A percentile compares a stretch with the other conserved stretches of the same genome.
phyloP scores from a whole-genome alignment of 192 early-diverging fungal species.

The Dispira simplex region DNA sequence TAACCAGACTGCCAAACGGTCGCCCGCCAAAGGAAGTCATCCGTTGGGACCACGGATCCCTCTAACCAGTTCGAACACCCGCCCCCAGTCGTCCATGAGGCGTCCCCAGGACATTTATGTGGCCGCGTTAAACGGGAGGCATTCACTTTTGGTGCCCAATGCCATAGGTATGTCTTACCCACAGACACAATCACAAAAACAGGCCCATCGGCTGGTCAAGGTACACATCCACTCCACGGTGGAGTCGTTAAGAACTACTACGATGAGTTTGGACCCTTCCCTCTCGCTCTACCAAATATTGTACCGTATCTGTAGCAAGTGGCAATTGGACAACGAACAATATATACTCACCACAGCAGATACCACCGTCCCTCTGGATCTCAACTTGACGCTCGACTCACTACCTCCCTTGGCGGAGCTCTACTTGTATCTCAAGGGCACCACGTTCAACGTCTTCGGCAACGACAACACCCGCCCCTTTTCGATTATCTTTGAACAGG shows the following conservation, averaged over 20 bases:
- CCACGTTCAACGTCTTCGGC: conserved; percentile 2
- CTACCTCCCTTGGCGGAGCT: conserved; percentile 21
- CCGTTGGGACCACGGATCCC: too few relatives aligned
- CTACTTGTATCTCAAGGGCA: conserved; percentile 21
- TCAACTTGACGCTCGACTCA: conserved; percentile 62
- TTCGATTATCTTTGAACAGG: conserved; percentile 5
- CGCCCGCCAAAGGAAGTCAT: too few relatives aligned
- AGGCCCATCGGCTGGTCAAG: conserved; percentile 27
- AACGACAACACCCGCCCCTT: conserved; percentile 1
- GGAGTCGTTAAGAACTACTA: conserved; percentile 84
- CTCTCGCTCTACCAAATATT: conserved; percentile 72
- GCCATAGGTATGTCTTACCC: neutral
- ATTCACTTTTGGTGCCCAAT: neutral
- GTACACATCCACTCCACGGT: conserved; percentile 46
- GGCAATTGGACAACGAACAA: conserved; percentile 68
- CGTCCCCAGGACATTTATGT: conserved; percentile 15
- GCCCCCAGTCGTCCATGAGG: too few relatives aligned
- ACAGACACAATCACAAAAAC: too few relatives aligned
- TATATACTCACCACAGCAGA: conserved; percentile 80
- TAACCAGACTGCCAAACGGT: neutral
- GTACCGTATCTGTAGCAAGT: conserved; percentile 70
- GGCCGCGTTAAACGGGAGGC: neutral
- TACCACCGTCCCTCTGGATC: conserved; percentile 49
- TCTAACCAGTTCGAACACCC: neutral
- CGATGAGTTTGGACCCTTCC: conserved; percentile 53